Percentiles rank a stretch among this genome's conserved stretches.
Conservation (phyloP, 2,329 filamentous ascomycete genomes). For the Cytospora leucostoma region DNA sequence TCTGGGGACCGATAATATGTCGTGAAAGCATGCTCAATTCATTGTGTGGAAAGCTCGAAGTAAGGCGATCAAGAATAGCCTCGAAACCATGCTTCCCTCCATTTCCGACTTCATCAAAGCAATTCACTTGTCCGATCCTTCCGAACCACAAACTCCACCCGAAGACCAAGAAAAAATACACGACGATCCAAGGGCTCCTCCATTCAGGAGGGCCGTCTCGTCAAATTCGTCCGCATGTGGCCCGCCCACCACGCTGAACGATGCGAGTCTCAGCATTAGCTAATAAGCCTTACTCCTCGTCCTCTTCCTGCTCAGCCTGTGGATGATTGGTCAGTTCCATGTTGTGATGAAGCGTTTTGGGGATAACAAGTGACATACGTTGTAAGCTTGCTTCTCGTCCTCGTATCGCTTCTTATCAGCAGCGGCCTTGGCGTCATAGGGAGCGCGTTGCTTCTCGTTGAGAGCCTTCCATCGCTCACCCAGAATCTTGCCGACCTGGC, state of each 20-base stretch:
- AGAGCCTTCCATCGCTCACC: conserved; percentile 99
- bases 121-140: conserved; percentile 21
- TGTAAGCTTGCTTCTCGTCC: conserved; percentile 94
- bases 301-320: conserved; percentile 58
- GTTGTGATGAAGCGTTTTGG: conserved; percentile 26
- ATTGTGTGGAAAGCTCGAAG: conserved; percentile 2
- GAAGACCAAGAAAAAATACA: conserved; percentile 22
- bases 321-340: conserved; percentile 35
- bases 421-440: conserved; percentile 96
- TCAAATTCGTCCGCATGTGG: conserved; percentile 6
- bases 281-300: conserved; percentile 43
- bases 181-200: conserved; percentile 12
- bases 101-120: conserved; percentile 19
- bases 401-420: conserved; percentile 99
- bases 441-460: conserved; percentile 85
- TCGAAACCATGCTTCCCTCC: conserved; percentile 3
- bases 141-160: conserved; percentile 22
- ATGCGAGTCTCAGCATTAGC: neutral
- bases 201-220: neutral
- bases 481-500: conserved; percentile 96
- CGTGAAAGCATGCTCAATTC: conserved; percentile 11
- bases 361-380: conserved; percentile 58
- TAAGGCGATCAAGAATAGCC: neutral
- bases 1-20: neutral
- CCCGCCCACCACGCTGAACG: neutral